Percentiles rank a stretch among this genome's conserved stretches.
Conservation (phyloP, 2,329 filamentous ascomycete species). For the Claviceps lovelessii region DNA sequence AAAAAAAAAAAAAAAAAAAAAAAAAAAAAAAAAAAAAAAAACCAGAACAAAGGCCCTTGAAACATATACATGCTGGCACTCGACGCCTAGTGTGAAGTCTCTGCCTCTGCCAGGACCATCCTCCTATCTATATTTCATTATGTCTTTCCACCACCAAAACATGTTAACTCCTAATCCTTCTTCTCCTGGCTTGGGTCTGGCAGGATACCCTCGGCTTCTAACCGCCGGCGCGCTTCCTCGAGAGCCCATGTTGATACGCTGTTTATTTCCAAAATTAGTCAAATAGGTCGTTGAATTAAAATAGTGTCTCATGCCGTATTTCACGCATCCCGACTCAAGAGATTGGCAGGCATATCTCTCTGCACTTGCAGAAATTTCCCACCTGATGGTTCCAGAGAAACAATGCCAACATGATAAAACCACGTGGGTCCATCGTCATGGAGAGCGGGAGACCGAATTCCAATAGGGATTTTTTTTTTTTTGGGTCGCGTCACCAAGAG, state of each 20-base stretch:
- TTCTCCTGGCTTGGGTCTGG: conserved; percentile 51
- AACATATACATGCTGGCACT: conserved; percentile 17
- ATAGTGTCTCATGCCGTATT: too few relatives aligned
- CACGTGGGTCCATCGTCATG: background rate
- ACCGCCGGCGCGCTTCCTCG: conserved; percentile 84
- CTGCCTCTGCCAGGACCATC: background rate
- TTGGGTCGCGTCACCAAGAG: background rate
- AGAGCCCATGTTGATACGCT: conserved; percentile 99
- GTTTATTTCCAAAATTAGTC: background rate
- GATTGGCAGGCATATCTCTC: too few relatives aligned
- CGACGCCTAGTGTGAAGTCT: background rate
- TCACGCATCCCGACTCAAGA: too few relatives aligned
- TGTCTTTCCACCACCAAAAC: background rate
- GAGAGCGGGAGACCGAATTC: background rate
- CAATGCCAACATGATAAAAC: too few relatives aligned
- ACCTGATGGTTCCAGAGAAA: too few relatives aligned
- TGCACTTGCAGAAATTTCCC: too few relatives aligned
- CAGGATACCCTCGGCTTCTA: conserved; percentile 91
- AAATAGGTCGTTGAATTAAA: background rate
- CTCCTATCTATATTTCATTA: conserved; percentile 3
- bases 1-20: background rate
- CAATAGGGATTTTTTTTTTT: too few relatives aligned
- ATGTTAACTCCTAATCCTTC: conserved; percentile 24
- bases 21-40: background rate
- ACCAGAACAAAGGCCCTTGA: conserved; percentile 9